phyloP scores from a whole-genome alignment of 2,329 filamentous ascomycete genomes.

The Fusarium sp. region DNA sequence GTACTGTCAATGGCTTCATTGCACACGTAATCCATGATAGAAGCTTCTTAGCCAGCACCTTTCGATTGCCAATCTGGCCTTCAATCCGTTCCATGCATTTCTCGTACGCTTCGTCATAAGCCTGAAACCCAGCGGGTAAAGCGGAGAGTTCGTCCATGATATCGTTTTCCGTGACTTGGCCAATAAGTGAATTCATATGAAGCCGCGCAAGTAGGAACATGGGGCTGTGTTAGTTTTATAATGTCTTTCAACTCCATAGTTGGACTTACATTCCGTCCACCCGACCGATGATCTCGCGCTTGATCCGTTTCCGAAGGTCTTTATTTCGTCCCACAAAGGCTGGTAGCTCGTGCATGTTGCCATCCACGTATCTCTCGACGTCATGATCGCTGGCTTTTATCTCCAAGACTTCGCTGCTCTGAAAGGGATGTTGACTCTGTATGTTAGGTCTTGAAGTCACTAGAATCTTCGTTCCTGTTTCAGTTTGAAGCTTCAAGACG shows the following conservation, averaged over 20 bases:
- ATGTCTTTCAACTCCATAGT: background rate
- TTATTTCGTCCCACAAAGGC: background rate
- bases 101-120: constrained; percentile 58
- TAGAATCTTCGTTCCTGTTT: background rate
- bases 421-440: background rate
- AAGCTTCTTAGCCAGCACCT: constrained; percentile 55
- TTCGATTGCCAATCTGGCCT: constrained; percentile 51
- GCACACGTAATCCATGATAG: constrained; percentile 60
- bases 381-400: background rate
- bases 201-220: constrained; percentile 41
- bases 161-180: constrained; percentile 42
- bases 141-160: too few species aligned
- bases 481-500: background rate
- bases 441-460: background rate
- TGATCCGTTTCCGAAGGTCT: constrained; percentile 2
- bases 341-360: constrained; percentile 1
- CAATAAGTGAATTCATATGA: constrained; percentile 31
- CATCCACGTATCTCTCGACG: constrained; percentile 5
- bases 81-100: constrained; percentile 60
- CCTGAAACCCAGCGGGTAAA: constrained; percentile 51
- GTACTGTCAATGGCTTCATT: constrained; percentile 50
- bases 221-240: background rate
- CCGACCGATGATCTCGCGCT: background rate
- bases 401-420: background rate
- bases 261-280: constrained; percentile 7